phyloP scores from a whole-genome alignment of 164 flowering plant genomes.

The Taxillus chinensis region DNA sequence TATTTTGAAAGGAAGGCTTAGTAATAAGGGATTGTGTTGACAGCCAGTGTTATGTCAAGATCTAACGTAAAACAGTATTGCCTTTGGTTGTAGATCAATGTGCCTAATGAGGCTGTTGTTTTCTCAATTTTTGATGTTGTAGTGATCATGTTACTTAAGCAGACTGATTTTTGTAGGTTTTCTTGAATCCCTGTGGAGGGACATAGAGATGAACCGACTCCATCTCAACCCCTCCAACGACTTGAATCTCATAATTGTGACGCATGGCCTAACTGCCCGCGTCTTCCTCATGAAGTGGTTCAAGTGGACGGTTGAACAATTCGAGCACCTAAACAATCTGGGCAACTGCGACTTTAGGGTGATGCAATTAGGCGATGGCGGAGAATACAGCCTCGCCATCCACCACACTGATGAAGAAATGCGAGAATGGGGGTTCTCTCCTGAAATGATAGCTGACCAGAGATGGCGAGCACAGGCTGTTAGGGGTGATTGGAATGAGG shows the following conservation, averaged over 20 bases:
- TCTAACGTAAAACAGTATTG: no score
- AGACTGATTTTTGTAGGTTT: slow-evolving; percentile 50
- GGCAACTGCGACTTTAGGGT: slow-evolving; percentile 68
- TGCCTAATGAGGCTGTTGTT: no score
- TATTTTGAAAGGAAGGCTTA: no score
- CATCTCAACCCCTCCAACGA: slow-evolving; percentile 38
- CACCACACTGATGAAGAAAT: slow-evolving; percentile 71
- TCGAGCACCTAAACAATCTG: slow-evolving; percentile 62
- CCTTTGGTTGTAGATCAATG: no score
- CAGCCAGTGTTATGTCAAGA: no score
- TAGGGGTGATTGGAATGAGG: slow-evolving; percentile 50
- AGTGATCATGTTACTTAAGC: not conserved
- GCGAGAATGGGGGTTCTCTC: slow-evolving; percentile 77
- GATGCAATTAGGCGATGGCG: slow-evolving; percentile 75
- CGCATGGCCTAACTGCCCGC: slow-evolving; percentile 70
- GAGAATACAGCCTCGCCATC: slow-evolving; percentile 87
- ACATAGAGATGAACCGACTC: slow-evolving; percentile 77
- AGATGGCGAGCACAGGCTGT: slow-evolving; percentile 61
- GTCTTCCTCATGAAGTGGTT: slow-evolving; percentile 95
- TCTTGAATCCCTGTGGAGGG: slow-evolving; percentile 93
- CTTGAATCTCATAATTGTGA: slow-evolving; percentile 57
- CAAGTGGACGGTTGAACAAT: slow-evolving; percentile 96
- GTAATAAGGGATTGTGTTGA: no score
- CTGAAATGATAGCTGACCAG: slow-evolving; percentile 84
- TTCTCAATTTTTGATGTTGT: no score